Base-by-base conservation (phyloP, 1,284 basidiomycete species). In the Sporisorium scitamineum region DNA sequence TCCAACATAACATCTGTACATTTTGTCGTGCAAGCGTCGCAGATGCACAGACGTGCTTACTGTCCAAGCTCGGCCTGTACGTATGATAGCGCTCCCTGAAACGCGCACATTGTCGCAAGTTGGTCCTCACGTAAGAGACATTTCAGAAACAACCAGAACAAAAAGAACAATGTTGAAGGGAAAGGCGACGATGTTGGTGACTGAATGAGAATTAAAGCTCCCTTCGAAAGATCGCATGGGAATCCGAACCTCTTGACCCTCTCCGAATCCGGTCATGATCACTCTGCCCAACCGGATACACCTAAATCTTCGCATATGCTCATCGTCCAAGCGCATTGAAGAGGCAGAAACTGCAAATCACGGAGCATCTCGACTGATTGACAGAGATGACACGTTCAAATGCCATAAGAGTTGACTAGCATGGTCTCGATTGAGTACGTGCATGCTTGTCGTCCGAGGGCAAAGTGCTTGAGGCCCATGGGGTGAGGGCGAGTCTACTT, bases 401-500 rank as follows among this genome's bases (percentile, higher is more conserved):
- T 39, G 4, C 16, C 16, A 39, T 18, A 1, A 18, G 18, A 39
- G 16, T 18, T 39, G 37, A 5, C 37, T n/a, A 39, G 37, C 14
- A 18, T 42, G 41, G n/a, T 44, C 10, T 13, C 10, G 22, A 48
- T 2, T 48, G 14, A 9, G 24, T 47, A 14, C 10, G 16, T 48
- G 14, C 14, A 26, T 29, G 18, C n/a, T 6, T 29, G 47, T 48
- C 27, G 27, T 41, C 26, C 37, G 37, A 32, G 7, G 22, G 3
- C 13, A 5, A 26, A 27, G 44, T 7, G n/a, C n/a, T n/a, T n/a
- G n/a, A 18, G 11, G 13, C 10, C 3, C 3, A 5, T 9, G 27
- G 5, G 27, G 26, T 24, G 10, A 5, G 5, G 27, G 26, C 20
- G 10, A 5, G 20, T n/a, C 37, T 62, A 73, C 67, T 70, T 70